Evolutionary conservation across 2,329 filamentous ascomycete genomes (phyloP).

Genomic region (Leptographium wingfieldii): DNA sequence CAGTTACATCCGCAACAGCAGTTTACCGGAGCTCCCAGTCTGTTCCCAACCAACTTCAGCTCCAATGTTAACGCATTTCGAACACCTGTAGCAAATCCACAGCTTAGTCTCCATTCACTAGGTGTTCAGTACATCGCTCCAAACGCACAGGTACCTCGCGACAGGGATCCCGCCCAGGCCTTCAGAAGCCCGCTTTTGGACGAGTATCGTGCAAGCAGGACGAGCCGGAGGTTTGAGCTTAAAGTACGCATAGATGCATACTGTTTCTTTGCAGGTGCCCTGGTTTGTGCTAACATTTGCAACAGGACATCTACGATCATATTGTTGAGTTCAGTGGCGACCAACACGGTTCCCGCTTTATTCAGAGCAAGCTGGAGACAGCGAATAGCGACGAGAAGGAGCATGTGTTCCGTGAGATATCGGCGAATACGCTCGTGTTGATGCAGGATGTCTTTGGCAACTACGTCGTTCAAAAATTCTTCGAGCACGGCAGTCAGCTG

Average conservation of each 20-base stretch:
- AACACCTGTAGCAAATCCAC: constrained; percentile 21
- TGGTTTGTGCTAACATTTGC: constrained; percentile 3
- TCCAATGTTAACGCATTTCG: constrained; percentile 24
- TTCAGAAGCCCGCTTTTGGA: constrained; percentile 61
- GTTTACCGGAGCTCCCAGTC: background rate
- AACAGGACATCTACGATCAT: constrained; percentile 66
- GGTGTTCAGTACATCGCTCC: constrained; percentile 16
- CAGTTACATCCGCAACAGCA: background rate
- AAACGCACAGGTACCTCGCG: constrained; percentile 22
- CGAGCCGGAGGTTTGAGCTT: constrained; percentile 63
- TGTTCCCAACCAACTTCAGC: background rate
- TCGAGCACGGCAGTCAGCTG: constrained; percentile 85
- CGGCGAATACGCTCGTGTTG: constrained; percentile 69
- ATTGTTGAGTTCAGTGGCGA: constrained; percentile 93
- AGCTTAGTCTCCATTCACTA: constrained; percentile 12
- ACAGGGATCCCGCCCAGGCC: constrained; percentile 5
- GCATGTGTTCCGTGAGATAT: constrained; percentile 75
- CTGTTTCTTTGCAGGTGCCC: background rate
- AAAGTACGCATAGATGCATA: constrained; percentile 36
- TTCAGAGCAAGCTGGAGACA: constrained; percentile 81
- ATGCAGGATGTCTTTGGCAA: constrained; percentile 98
- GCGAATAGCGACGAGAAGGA: constrained; percentile 96
- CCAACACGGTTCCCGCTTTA: constrained; percentile 89
- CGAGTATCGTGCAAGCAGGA: constrained; percentile 62
- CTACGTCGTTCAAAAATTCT: constrained; percentile 96